Percentiles rank a stretch among this genome's conserved stretches.
phyloP scores from a whole-genome alignment of 2,329 filamentous ascomycete genomes.

The Arthrobotrys pseudoclavata region DNA sequence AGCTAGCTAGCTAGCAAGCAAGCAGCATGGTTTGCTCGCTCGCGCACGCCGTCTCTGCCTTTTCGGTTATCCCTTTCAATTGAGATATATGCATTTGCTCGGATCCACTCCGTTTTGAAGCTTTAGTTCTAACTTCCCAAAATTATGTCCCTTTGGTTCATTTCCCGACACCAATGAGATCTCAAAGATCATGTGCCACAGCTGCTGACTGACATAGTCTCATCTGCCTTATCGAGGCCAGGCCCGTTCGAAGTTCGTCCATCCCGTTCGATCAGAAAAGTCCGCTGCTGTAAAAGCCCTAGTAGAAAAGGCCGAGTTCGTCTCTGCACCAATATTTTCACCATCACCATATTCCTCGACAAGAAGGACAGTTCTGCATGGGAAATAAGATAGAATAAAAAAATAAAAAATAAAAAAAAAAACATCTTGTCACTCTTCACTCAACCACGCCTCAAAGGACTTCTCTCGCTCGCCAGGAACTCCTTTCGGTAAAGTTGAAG shows the following conservation, averaged over 20 bases:
- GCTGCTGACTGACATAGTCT: conserved; percentile 57
- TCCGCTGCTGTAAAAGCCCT: conserved; percentile 49
- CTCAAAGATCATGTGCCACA: conserved; percentile 53
- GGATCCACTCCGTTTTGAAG: conserved; percentile 55
- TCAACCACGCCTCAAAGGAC: conserved; percentile 38
- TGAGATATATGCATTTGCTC: conserved; percentile 51
- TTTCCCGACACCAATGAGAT: conserved; percentile 59
- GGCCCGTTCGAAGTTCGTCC: conserved; percentile 50
- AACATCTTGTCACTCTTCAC: conserved; percentile 20
- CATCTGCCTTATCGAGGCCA: conserved; percentile 51
- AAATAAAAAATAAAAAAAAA: conserved; percentile 25
- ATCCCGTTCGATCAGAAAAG: conserved; percentile 49
- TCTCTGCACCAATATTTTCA: conserved; percentile 25
- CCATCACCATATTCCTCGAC: conserved; percentile 46
- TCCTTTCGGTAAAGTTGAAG: conserved; percentile 59
- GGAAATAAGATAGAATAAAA: conserved; percentile 31
- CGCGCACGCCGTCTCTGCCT: conserved; percentile 45
- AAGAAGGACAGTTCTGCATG: conserved; percentile 34
- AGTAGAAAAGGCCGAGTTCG: conserved; percentile 51
- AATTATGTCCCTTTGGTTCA: conserved; percentile 55
- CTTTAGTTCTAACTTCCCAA: conserved; percentile 40
- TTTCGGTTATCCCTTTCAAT: conserved; percentile 42
- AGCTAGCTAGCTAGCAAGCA: conserved; percentile 34
- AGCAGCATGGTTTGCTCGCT: conserved; percentile 11
- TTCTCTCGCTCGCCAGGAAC: conserved; percentile 40